Base-by-base conservation (phyloP, 2,329 filamentous ascomycete genomes). In the Cladosporium austrohemisphaericum region DNA sequence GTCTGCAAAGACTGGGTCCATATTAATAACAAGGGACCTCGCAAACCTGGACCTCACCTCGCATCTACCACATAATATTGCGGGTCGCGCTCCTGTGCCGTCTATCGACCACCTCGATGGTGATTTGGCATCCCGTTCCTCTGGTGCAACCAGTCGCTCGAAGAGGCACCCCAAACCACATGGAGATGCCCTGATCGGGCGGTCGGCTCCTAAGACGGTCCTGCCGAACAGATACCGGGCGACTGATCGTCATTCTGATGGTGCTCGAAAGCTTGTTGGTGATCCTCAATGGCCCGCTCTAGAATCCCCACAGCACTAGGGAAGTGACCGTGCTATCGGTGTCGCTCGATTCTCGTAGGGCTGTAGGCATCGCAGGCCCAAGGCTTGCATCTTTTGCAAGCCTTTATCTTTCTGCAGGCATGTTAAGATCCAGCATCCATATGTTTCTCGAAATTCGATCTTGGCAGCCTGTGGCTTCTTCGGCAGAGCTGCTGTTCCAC, bases 231-330 rank as follows among this genome's bases (percentile, higher is more conserved):
- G 13, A 14, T 22, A 14, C 19, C 36, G 13, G 36, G 19, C 36
- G 13, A 20, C 19, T 38, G 11, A 25, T 38, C 36, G 36, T 38
- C 36, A 38, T 25, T 25, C 36, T 38, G 36, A 38, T 38, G 19
- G 5, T 13, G 20, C 19, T 19, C 36, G 10, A 38, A 38, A 38
- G 36, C 36, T 38, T 38, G 19, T 13, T 14, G 25, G 11, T n/a
- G n/a, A n/a, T n/a, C n/a, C n/a, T 26, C 25, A 11, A 26, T 20
- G 16, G 36, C 11, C 36, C 20, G 36, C 20, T 38, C 36, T 38
- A 38, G 19, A 38, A 38, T 25, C 25, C 36, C 36, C 36, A 26
- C 36, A 38, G 16, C 14, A 4, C 19, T n/a, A n/a, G n/a, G n/a
- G n/a, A n/a, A n/a, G n/a, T n/a, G 10, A 19, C 36, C 36, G 14